A percentile compares a stretch with the other conserved stretches of the same genome.
Evolutionary conservation across 1,139 yeast genomes (phyloP).

Genomic region (Blastobotrys apis): DNA sequence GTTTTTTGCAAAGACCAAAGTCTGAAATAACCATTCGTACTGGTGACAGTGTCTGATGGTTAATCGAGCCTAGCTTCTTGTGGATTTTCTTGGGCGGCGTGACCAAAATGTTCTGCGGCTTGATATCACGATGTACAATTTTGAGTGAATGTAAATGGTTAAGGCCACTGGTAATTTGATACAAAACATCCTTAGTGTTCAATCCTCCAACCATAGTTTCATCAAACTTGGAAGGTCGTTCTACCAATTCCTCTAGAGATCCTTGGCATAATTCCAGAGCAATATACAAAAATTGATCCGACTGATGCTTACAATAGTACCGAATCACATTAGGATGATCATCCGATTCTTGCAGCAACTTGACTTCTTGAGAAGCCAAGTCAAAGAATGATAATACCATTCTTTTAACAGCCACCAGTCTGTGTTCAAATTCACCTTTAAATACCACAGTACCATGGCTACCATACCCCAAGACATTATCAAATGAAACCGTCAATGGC

Average conservation of each 20-base stretch:
- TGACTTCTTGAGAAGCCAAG: slow-evolving; percentile 91
- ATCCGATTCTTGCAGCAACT: slow-evolving; percentile 85
- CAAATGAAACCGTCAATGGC: background rate
- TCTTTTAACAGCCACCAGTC: slow-evolving; percentile 94
- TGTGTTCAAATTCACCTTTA: slow-evolving; percentile 80
- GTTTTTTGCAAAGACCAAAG: slow-evolving; percentile 88
- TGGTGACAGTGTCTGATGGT: slow-evolving; percentile 32
- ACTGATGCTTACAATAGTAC: slow-evolving; percentile 85
- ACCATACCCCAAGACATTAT: slow-evolving; percentile 82
- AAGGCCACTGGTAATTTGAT: slow-evolving; percentile 80
- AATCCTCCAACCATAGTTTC: slow-evolving; percentile 35
- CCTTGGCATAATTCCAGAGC: slow-evolving; percentile 91
- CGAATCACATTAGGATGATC: slow-evolving; percentile 94
- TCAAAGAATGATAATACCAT: slow-evolving; percentile 92
- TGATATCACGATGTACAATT: slow-evolving; percentile 91
- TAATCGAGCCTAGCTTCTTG: slow-evolving; percentile 23
- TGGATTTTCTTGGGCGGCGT: slow-evolving; percentile 55
- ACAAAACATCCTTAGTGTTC: slow-evolving; percentile 54
- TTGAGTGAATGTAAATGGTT: slow-evolving; percentile 84
- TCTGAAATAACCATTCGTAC: slow-evolving; percentile 82
- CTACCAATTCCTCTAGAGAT: slow-evolving; percentile 75
- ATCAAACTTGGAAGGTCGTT: slow-evolving; percentile 33
- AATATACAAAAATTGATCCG: slow-evolving; percentile 82
- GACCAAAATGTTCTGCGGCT: slow-evolving; percentile 91
- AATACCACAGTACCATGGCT: slow-evolving; percentile 96